Conservation (phyloP, 2,329 filamentous ascomycete species). For the Aspergillus persii region DNA sequence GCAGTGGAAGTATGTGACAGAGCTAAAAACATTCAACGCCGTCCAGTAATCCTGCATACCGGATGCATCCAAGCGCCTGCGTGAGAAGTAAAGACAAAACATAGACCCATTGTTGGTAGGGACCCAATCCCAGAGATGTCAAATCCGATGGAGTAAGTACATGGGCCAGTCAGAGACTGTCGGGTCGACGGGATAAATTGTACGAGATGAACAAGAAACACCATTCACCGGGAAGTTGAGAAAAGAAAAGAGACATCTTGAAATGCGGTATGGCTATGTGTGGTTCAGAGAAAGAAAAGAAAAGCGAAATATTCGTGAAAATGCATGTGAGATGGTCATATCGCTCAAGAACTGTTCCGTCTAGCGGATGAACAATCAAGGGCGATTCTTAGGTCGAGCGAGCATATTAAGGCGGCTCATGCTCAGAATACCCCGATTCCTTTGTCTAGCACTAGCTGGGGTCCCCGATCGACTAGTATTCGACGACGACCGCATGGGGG, state of each 20-base stretch:
- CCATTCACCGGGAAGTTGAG: constrained; percentile 3
- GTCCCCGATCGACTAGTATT: constrained; percentile 21
- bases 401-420: constrained; percentile 50
- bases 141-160: constrained; percentile 10
- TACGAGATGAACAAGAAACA: constrained; percentile 5
- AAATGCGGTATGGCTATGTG: constrained; percentile 1
- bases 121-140: constrained; percentile 1
- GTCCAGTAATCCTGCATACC: constrained; percentile 14
- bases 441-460: constrained; percentile 31
- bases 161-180: constrained; percentile 8
- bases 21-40: constrained; percentile 6
- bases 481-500: constrained; percentile 27
- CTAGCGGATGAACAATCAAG: constrained; percentile 16
- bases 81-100: constrained; percentile 3
- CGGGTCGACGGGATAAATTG: neutral
- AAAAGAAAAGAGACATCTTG: neutral
- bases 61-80: constrained; percentile 20
- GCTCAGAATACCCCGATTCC: constrained; percentile 36
- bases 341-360: neutral
- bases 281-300: neutral
- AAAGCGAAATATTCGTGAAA: neutral
- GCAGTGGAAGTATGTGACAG: no score
- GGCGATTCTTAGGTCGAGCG: constrained; percentile 44
- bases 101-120: neutral
- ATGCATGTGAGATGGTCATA: neutral